Conservation (phyloP, 441 rosid species). For the Bocquillonia castaneifolia region DNA sequence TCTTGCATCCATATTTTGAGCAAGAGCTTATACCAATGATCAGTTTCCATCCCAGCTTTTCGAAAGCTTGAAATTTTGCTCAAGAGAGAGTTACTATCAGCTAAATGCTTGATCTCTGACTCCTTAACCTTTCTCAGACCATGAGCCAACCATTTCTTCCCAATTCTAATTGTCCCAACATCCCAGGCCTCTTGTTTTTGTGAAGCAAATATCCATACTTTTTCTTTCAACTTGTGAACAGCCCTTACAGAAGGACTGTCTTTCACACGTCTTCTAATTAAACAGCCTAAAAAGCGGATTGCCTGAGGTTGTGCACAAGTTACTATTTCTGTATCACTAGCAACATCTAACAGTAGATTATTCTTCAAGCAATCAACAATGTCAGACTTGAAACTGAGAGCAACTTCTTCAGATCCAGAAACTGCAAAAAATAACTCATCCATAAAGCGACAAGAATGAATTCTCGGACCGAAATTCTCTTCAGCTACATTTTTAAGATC, state of each 20-base stretch:
- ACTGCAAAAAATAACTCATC: conserved; percentile 79
- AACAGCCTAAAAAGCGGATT: conserved; percentile 63
- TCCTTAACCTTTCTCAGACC: conserved; percentile 90
- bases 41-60: conserved; percentile 87
- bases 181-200: conserved; percentile 87
- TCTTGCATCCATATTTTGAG: conserved; percentile 81
- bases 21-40: conserved; percentile 84
- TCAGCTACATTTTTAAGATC: conserved; percentile 20
- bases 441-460: conserved; percentile 72
- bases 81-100: conserved; percentile 55
- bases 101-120: conserved; percentile 83
- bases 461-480: conserved; percentile 37
- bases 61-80: conserved; percentile 68
- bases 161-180: conserved; percentile 68
- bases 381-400: conserved; percentile 53
- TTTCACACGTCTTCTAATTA: conserved; percentile 49
- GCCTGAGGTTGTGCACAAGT: conserved; percentile 46
- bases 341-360: conserved; percentile 49
- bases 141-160: conserved; percentile 88
- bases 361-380: conserved; percentile 44
- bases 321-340: conserved; percentile 38
- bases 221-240: conserved; percentile 87
- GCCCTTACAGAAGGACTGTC: conserved; percentile 65
- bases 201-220: conserved; percentile 54
- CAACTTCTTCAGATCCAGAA: conserved; percentile 61